These are phyloP conservation scores for Myxozyma udenii DNA, from an alignment of 805 yeast species.

Conservation along the genomic window DNA sequence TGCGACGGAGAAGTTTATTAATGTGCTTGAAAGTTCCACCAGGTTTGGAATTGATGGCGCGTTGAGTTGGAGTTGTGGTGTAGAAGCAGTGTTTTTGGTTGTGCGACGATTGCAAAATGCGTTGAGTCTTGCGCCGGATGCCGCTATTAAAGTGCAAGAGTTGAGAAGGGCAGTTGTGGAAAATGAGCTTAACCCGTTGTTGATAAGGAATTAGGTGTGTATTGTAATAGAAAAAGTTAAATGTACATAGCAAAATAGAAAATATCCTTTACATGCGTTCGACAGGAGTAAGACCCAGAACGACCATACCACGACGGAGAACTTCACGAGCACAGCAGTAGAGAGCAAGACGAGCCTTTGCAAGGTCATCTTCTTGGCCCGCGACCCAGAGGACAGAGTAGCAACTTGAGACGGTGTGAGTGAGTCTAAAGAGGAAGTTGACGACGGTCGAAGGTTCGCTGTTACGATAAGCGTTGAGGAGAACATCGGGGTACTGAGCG, in stretches of 20 bases:
- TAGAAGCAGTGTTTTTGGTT: constrained; percentile 11
- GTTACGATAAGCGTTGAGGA: constrained; percentile 77
- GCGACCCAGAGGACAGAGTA: constrained; percentile 96
- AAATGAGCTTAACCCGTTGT: too few species aligned
- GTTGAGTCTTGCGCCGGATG: background rate
- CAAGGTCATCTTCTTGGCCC: constrained; percentile 84
- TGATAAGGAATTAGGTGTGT: too few species aligned
- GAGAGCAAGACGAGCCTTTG: constrained; percentile 86
- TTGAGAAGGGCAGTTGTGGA: too few species aligned
- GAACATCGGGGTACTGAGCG: constrained; percentile 86
- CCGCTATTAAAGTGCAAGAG: too few species aligned
- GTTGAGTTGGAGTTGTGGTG: constrained; percentile 17
- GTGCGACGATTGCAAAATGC: constrained; percentile 10
- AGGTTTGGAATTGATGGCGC: constrained; percentile 19
- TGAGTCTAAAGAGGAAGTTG: constrained; percentile 84
- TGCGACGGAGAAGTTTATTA: background rate
- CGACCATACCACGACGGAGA: constrained; percentile 79
- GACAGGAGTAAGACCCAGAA: constrained; percentile 95
- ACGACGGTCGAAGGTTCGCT: constrained; percentile 92
- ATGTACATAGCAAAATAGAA: background rate
- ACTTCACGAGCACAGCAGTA: constrained; percentile 88
- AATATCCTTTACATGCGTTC: constrained; percentile 74
- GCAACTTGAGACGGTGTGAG: constrained; percentile 94
- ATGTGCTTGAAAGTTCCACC: background rate
- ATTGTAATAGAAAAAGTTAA: too few species aligned